Base-by-base conservation (phyloP, 164 flowering plant species). In the Nymphaea colorata region DNA sequence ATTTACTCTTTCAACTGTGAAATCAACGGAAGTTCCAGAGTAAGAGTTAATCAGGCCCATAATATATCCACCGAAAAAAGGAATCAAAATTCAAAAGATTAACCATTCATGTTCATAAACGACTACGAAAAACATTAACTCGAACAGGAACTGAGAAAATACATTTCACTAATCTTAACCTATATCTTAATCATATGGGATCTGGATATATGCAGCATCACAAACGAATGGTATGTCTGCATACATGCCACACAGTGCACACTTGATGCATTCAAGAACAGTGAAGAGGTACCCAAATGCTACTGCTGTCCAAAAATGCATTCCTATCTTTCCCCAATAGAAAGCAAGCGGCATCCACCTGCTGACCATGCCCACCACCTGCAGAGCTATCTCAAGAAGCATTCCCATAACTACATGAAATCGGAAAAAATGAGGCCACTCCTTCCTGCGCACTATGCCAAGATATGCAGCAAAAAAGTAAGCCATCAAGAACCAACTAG, bases 351-450 rank as follows among this genome's bases (percentile, higher is more conserved):
- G 98, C 85, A 89, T 59, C 89, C 89, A 89, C 7, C 87, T 82
- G 72, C 90, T 84, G 62, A 82, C 81, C 15, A 82, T 77, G 43
- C 95, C 97, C 2, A 82, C 59, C 47, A 86, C 85, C 77, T 93
- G 91, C 57, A 91, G 78, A 1, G 81, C 78, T 65, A 88, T 88
- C 79, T 87, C 97, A 62, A 93, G 75, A 17, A 91, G 76, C 95
- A 91, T 85, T 16, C 93, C 96, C 85, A 76, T 85, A 66, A 88
- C 93, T 59, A 91, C 91, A 77, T 93, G 96, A 76, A 91, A 89
- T 66, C 98, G 72, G 63, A 93, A 83, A 77, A 87, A 93, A 76
- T 93, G 98, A 10, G 98, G 98, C 96, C 90, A 88, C 66, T 87
- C 91, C 67, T 86, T 91, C 71, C 79, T 78, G 79, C 97, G 89